These are phyloP conservation scores for Penicillium aurantiogriseum DNA, from an alignment of 2,329 filamentous ascomycete genomes.

Conservation along the genomic window DNA sequence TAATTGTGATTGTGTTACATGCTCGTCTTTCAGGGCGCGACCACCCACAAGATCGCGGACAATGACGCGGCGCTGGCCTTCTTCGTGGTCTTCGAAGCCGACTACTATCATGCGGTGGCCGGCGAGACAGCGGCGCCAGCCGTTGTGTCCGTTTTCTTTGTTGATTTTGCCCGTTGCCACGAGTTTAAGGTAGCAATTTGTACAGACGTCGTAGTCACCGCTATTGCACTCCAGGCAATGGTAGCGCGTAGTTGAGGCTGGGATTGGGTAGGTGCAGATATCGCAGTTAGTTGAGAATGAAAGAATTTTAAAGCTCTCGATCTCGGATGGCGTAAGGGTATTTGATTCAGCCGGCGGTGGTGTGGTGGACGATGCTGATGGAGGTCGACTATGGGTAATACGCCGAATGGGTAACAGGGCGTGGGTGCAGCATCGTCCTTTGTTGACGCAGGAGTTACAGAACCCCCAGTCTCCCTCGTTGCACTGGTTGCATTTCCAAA, in stretches of 20 bases:
- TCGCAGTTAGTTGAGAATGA: constrained; percentile 76
- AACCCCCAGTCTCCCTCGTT: constrained; percentile 95
- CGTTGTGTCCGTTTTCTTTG: constrained; percentile 70
- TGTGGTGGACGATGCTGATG: constrained; percentile 11
- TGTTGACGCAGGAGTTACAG: constrained; percentile 83
- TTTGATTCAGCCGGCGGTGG: constrained; percentile 21
- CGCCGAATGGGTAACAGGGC: constrained; percentile 74
- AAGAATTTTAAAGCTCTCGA: constrained; percentile 62
- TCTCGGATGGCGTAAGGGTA: constrained; percentile 36
- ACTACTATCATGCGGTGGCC: constrained; percentile 84
- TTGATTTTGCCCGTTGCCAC: constrained; percentile 64
- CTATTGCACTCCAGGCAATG: constrained; percentile 76
- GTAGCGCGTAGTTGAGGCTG: constrained; percentile 66
- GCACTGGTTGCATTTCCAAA: constrained; percentile 84
- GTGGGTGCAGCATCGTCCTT: constrained; percentile 78
- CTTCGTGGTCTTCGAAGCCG: constrained; percentile 67
- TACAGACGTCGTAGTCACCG: constrained; percentile 88
- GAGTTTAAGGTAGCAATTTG: constrained; percentile 70
- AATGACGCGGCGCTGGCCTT: constrained; percentile 66
- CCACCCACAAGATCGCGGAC: constrained; percentile 77
- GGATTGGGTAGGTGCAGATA: constrained; percentile 70
- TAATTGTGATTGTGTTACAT: constrained; percentile 32
- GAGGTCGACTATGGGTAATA: constrained; percentile 32
- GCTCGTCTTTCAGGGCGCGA: constrained; percentile 62
- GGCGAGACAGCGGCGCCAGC: constrained; percentile 78